Evolutionary conservation across 805 yeast species (phyloP), one percentile per base, ranked within the genome.

Genomic region (Kodamaea lidongshanica): DNA sequence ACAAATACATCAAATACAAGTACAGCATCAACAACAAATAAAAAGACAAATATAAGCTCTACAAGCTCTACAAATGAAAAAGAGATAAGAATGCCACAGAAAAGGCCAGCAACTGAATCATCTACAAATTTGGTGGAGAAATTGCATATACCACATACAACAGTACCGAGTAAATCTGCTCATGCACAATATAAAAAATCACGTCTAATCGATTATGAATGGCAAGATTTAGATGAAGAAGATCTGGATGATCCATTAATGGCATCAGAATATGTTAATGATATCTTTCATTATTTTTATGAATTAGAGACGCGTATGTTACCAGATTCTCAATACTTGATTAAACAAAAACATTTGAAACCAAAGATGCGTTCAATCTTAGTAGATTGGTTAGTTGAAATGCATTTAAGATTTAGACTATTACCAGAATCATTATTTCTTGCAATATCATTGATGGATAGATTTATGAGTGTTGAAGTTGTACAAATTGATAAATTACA

Each of bases 301-400:
- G 77, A 70, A 47, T 64, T 79, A 37, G 95, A 87, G 59, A 56
- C 68, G 25, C 69, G 72, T 46, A 84, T 89, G 27, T 61, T 84
- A 47, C 95, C 87, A 2, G 79, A 74, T 41, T 56, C 80, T n/a
- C 70, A 74, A 41, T 84, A 83, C 51, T 56, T 83, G 20, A 65
- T 60, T 38, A 68, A 75, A 55, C 83, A 79, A 52, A 68, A 72
- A 29, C 75, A 76, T 37, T 56, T 85, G 43, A 75, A 80, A 45
- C 94, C 95, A 34, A 73, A 76, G 38, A 81, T 83, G 82, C 72
- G 96, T 42, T 78, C 86, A 6, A 82, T 87, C 30, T 61, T 87
- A 35, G 85, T 87, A n/a, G 95, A 88, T 58, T 87, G 96, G 96
- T 66, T 87, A 42, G 85, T 85, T 7, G 94, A 85, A 51, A 88